Evolutionary conservation across 345 rosid species (phyloP).

Genomic region (Angophora floribunda): DNA sequence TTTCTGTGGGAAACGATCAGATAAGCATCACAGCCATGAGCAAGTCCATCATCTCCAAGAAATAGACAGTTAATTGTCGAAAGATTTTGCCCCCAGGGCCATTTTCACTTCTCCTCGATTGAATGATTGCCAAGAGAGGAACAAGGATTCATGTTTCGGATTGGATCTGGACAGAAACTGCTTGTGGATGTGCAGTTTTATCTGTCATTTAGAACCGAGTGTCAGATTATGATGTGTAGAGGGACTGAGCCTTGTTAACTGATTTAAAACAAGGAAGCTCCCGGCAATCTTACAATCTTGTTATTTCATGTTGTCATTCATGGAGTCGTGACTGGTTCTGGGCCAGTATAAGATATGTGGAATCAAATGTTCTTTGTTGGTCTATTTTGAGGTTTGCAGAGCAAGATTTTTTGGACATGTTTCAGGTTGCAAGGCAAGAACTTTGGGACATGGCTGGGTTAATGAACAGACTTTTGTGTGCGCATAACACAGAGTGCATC

Average conservation of each 20-base stretch:
- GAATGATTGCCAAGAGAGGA: not conserved
- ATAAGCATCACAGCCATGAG: not conserved
- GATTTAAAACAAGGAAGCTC: not conserved
- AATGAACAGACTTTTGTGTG: not conserved
- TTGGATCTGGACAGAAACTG: not conserved
- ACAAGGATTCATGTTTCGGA: not conserved
- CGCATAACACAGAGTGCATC: not conserved
- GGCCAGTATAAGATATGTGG: not conserved
- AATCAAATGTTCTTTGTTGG: not conserved
- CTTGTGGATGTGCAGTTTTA: not conserved
- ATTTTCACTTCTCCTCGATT: not conserved
- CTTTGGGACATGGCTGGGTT: not conserved
- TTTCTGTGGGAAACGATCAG: not conserved
- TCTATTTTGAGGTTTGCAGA: not conserved
- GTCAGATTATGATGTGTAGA: not conserved
- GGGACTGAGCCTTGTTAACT: not conserved
- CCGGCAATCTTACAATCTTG: not conserved
- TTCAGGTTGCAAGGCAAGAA: not conserved
- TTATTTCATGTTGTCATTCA: not conserved
- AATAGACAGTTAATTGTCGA: not conserved
- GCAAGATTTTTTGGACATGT: not conserved
- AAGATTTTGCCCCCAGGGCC: not conserved
- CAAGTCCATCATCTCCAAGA: not conserved
- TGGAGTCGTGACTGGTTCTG: not conserved
- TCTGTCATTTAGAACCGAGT: not conserved